Percentiles rank a stretch among this genome's conserved stretches.
Conservation (phyloP, 1,139 yeast genomes). For the Candida pseudoviswanathii region DNA sequence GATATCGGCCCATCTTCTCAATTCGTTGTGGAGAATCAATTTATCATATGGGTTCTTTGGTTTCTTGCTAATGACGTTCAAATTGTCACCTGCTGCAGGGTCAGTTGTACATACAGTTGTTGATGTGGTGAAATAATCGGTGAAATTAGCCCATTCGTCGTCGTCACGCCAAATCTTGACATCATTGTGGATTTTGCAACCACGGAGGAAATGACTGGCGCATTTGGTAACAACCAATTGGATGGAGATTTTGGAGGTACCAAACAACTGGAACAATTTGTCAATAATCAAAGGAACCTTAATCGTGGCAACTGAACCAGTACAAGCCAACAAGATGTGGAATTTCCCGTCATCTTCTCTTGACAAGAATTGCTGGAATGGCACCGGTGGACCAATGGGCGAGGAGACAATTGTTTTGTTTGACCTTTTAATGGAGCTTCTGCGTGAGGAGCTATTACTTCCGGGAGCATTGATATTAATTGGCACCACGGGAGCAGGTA, state of each 20-base stretch:
- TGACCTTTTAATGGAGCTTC: constrained; percentile 30
- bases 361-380: constrained; percentile 69
- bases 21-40: constrained; percentile 76
- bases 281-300: constrained; percentile 87
- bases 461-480: constrained; percentile 22
- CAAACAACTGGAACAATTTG: constrained; percentile 74
- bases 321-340: constrained; percentile 86
- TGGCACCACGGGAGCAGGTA: constrained; percentile 17
- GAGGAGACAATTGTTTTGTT: constrained; percentile 44
- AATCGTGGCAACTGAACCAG: constrained; percentile 96
- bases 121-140: constrained; percentile 29
- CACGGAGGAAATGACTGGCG: constrained; percentile 81
- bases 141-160: constrained; percentile 80
- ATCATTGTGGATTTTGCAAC: constrained; percentile 75
- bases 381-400: constrained; percentile 70
- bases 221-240: constrained; percentile 84
- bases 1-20: constrained; percentile 95
- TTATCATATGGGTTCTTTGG: constrained; percentile 44
- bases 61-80: constrained; percentile 22
- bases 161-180: constrained; percentile 93
- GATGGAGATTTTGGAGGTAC: constrained; percentile 69
- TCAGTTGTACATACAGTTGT: constrained; percentile 10
- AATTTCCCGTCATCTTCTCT: constrained; percentile 79
- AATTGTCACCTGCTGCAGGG: constrained; percentile 2
- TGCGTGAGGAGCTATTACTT: constrained; percentile 20